Evolutionary conservation across 2,329 filamentous ascomycete genomes (phyloP).

Genomic region (Mycocentrospora acerina): DNA sequence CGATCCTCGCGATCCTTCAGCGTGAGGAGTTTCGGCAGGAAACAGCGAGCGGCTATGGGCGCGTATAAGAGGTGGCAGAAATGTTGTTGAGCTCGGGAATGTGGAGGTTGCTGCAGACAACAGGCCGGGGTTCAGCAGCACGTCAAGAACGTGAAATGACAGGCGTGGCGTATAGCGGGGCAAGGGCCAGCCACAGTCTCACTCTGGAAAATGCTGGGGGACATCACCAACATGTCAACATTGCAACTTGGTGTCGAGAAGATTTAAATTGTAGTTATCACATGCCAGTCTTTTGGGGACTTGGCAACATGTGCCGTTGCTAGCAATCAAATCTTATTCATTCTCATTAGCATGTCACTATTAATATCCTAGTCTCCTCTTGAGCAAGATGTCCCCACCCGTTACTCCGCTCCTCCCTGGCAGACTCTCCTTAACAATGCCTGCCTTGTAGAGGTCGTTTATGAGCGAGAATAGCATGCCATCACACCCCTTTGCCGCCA

Average conservation of each 20-base stretch:
- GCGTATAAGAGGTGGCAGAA: conserved; percentile 30
- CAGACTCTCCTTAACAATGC: conserved; percentile 50
- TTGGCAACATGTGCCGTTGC: too few relatives aligned
- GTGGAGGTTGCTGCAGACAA: conserved; percentile 21
- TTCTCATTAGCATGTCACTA: neutral
- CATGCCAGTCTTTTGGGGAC: too few relatives aligned
- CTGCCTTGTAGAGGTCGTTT: conserved; percentile 52
- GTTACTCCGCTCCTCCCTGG: conserved; percentile 46
- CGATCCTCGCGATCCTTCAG: neutral
- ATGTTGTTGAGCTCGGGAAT: conserved; percentile 37
- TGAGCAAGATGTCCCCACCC: conserved; percentile 45
- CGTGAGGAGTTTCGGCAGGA: conserved; percentile 7
- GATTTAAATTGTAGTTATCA: too few relatives aligned
- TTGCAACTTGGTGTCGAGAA: too few relatives aligned
- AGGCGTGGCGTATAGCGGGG: too few relatives aligned
- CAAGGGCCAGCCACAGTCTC: too few relatives aligned
- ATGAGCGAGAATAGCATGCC: conserved; percentile 59
- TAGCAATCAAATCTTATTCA: too few relatives aligned
- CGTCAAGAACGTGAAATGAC: too few relatives aligned
- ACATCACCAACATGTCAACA: too few relatives aligned
- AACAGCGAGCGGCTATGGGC: conserved; percentile 12
- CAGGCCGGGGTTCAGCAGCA: conserved; percentile 9
- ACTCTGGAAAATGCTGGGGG: too few relatives aligned
- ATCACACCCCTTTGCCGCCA: conserved; percentile 63
- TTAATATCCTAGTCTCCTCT: conserved; percentile 16